Percentiles rank a stretch among this genome's conserved stretches.
phyloP scores from a whole-genome alignment of 495 filamentous ascomycete genomes.

The Hyphodiscus hymeniophilus region DNA sequence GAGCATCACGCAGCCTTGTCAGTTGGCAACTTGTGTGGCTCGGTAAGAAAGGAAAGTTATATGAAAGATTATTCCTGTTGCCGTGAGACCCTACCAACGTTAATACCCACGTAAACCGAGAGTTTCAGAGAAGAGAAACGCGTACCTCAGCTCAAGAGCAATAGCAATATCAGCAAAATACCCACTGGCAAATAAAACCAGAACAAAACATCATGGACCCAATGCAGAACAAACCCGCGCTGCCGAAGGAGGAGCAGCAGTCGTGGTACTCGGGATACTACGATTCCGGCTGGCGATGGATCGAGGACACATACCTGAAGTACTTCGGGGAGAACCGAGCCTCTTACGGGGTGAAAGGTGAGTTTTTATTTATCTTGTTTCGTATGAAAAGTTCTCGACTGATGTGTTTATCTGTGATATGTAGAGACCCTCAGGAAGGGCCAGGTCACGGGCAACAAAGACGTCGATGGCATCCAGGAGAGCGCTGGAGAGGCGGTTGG shows the following conservation, averaged over 20 bases:
- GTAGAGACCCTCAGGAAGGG: conserved; percentile 16
- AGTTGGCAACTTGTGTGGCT: too few species aligned
- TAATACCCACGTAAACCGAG: too few species aligned
- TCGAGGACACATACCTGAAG: conserved; percentile 22
- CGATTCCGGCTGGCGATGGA: conserved; percentile 12
- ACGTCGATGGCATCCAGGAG: conserved; percentile 19
- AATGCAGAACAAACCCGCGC: not conserved
- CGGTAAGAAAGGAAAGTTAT: too few species aligned
- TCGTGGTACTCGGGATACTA: conserved; percentile 2
- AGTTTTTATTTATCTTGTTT: too few species aligned
- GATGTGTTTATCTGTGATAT: not conserved
- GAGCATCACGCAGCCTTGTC: too few species aligned
- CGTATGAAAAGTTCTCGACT: not conserved
- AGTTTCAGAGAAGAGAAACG: too few species aligned
- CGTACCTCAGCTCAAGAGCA: too few species aligned
- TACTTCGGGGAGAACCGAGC: conserved; percentile 22
- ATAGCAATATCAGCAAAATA: not conserved
- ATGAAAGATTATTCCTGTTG: too few species aligned
- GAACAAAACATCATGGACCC: not conserved
- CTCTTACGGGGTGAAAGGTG: conserved; percentile 19
- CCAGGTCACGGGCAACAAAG: conserved; percentile 20
- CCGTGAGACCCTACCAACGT: too few species aligned
- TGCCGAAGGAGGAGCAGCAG: too few species aligned
- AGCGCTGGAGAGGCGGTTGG: conserved; percentile 13
- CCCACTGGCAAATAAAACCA: not conserved